phyloP scores from a whole-genome alignment of 129 eudicot species.

The Deinandra increscens region DNA sequence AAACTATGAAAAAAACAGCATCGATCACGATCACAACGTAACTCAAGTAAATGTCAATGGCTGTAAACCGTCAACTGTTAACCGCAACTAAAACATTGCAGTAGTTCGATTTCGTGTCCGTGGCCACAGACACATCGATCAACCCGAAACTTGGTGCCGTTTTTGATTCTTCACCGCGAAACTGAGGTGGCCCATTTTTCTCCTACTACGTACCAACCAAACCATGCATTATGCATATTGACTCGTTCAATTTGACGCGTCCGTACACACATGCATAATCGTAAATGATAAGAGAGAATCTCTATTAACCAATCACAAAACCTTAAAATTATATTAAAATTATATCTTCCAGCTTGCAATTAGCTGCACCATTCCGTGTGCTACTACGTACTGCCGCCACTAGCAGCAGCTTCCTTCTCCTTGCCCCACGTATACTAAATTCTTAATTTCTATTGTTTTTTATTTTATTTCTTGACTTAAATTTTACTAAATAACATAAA shows the following conservation, averaged over 20 bases:
- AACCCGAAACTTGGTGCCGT: no score
- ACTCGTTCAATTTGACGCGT: neutral
- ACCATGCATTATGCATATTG: neutral
- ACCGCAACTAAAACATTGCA: no score
- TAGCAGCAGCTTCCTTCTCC: slow-evolving; percentile 23
- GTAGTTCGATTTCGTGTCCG: no score
- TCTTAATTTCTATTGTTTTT: neutral
- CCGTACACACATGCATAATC: neutral
- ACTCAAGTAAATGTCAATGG: no score
- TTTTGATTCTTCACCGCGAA: no score
- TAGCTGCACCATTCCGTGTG: slow-evolving; percentile 35
- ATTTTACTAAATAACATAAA: neutral
- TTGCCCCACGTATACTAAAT: slow-evolving; percentile 12
- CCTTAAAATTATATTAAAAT: no score
- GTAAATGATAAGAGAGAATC: neutral
- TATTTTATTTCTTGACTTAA: neutral
- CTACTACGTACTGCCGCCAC: slow-evolving; percentile 28
- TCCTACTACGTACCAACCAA: no score
- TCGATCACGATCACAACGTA: no score
- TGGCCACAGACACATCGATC: no score
- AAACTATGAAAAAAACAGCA: no score
- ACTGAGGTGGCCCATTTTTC: neutral
- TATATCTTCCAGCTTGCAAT: slow-evolving; percentile 36
- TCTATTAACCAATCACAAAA: slow-evolving; percentile 13
- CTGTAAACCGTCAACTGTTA: no score